phyloP scores from a whole-genome alignment of 345 rosid genomes.

The Gossypium raimondii region DNA sequence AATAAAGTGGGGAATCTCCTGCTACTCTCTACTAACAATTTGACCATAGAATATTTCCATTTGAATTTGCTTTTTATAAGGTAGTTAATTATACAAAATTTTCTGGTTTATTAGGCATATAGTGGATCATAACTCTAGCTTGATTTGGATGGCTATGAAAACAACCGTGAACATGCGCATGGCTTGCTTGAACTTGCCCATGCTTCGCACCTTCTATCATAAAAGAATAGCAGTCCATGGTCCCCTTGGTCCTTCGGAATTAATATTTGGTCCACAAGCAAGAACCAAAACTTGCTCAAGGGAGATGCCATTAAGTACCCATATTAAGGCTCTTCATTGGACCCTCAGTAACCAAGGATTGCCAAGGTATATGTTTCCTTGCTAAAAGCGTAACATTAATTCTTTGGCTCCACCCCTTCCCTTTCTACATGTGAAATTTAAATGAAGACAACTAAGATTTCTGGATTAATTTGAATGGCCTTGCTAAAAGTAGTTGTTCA shows the following conservation, averaged over 20 bases:
- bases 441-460: slow-evolving; percentile 13
- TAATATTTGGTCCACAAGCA: slow-evolving; percentile 18
- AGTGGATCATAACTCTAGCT: not conserved
- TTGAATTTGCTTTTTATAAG: not conserved
- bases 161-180: not conserved
- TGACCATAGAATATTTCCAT: slow-evolving; percentile 4
- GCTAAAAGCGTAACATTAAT: slow-evolving; percentile 8
- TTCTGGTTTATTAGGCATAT: not conserved
- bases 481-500: not conserved
- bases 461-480: not conserved
- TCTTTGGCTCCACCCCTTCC: slow-evolving; percentile 16
- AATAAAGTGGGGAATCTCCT: slow-evolving; percentile 30
- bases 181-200: slow-evolving; percentile 7
- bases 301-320: slow-evolving; percentile 3
- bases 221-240: not conserved
- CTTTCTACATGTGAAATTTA: slow-evolving; percentile 10
- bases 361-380: not conserved
- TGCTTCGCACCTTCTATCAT: not conserved
- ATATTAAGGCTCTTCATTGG: not conserved
- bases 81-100: not conserved
- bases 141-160: not conserved
- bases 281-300: slow-evolving; percentile 13
- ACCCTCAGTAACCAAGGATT: not conserved
- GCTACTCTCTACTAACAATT: slow-evolving; percentile 13
- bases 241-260: slow-evolving; percentile 10